Conservation (phyloP, 208 protist species). For the Leptomonas pyrrhocoris region DNA sequence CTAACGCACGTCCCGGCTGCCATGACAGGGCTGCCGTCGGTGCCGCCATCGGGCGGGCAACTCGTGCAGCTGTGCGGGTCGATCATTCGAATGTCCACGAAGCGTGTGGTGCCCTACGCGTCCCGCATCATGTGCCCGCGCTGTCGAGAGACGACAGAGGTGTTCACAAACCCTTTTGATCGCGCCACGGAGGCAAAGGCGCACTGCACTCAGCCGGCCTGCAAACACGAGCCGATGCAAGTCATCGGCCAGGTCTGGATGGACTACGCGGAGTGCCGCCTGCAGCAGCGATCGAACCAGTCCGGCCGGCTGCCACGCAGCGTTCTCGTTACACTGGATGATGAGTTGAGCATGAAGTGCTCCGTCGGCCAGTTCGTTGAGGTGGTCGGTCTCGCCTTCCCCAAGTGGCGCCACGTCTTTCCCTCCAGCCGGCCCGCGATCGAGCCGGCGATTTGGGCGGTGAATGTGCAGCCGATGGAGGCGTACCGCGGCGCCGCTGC, state of each 20-base stretch:
- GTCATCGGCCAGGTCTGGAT: conserved; percentile 82
- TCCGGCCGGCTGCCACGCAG: conserved; percentile 77
- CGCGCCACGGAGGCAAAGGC: conserved; percentile 45
- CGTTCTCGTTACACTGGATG: conserved; percentile 81
- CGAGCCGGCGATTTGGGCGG: conserved; percentile 80
- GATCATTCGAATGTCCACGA: conserved; percentile 83
- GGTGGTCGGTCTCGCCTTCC: conserved; percentile 81
- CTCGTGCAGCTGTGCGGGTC: conserved; percentile 81
- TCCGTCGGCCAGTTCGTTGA: conserved; percentile 86
- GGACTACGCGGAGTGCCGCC: conserved; percentile 90
- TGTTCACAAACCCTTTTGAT: conserved; percentile 69
- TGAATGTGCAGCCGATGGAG: conserved; percentile 81
- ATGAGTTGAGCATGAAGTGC: conserved; percentile 82
- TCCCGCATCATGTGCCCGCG: conserved; percentile 72
- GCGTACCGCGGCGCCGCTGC: conserved; percentile 66
- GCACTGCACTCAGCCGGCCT: conserved; percentile 56
- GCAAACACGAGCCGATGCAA: conserved; percentile 72
- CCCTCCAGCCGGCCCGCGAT: conserved; percentile 68
- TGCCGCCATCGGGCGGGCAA: conserved; percentile 62
- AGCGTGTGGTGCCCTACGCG: conserved; percentile 78
- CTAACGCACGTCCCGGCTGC: conserved; percentile 71
- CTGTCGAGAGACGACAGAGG: conserved; percentile 54
- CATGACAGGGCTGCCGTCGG: conserved; percentile 51
- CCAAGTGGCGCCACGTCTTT: conserved; percentile 70
- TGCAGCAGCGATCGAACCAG: conserved; percentile 84